Base-by-base conservation (phyloP, 2,329 filamentous ascomycete genomes). In the Verticillium nonalfalfae region DNA sequence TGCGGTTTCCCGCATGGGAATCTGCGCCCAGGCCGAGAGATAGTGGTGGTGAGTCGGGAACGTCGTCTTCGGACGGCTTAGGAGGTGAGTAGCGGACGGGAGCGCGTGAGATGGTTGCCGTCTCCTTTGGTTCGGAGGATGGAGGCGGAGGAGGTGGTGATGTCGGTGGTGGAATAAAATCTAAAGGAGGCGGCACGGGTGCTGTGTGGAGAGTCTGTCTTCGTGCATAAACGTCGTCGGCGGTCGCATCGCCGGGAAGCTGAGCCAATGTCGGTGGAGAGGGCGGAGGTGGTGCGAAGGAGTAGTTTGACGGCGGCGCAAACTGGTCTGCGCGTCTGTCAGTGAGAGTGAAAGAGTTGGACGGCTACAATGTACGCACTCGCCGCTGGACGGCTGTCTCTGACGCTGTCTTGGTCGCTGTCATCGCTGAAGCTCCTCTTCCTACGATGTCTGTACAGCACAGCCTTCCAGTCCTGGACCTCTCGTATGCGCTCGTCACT, bases 401-500 rank as follows among this genome's bases (percentile, higher is more conserved):
- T 68, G 26, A 73, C 71, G 58, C 79, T 74, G 45, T 82, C 79
- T 35, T 81, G 78, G 57, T 79, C 78, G 58, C 78, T 83, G 63
- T 78, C 69, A 63, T 36, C 58, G 36, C 59, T 65, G 1, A 71
- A 59, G 58, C 80, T 85, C 57, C 68, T 69, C 75, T 62, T 79
- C 67, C 82, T 83, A 55, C 87, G 82, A 70, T 93, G 90, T 14
- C 86, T 85, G 72, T 95, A 93, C 14, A 97, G 79, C 40, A 90
- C 78, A 50, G 88, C 85, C 72, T 93, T 96, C 93, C 93, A 97
- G 68, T 96, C 92, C 61, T 85, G 83, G 3, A 93, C 84, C 71
- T 96, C 92, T 18, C 84, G 79, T 62, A 93, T 85, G 71, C 91
- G 89, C 75, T 96, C 93, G 62, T 96, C 91, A 69, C 91, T 95